These are phyloP conservation scores for Venturia asperata DNA, from an alignment of 2,329 filamentous ascomycete genomes.

Conservation along the genomic window DNA sequence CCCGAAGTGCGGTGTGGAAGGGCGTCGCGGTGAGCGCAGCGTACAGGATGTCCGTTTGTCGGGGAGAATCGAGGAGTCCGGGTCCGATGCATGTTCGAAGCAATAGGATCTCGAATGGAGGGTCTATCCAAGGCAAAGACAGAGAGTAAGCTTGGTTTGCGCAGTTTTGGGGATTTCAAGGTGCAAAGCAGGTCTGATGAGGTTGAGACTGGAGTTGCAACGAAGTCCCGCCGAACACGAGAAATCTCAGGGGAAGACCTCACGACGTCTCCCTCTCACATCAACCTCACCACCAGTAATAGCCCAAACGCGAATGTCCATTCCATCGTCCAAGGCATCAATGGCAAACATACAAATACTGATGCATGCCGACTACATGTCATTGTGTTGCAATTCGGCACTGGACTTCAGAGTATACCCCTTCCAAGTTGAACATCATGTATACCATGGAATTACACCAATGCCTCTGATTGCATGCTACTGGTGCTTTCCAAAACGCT, in stretches of 20 bases:
- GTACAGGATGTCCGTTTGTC: not conserved
- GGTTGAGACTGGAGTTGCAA: not conserved
- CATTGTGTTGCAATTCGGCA: not conserved
- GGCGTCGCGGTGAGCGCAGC: not conserved
- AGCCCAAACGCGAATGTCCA: not conserved
- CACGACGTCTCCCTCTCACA: not conserved
- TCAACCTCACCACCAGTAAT: not conserved
- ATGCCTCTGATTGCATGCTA: not conserved
- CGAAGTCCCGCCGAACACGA: not conserved
- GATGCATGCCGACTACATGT: not conserved
- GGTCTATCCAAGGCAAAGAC: not conserved
- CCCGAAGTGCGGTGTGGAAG: not conserved
- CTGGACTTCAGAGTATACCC: not conserved
- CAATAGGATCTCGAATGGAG: not conserved
- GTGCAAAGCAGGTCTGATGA: not conserved
- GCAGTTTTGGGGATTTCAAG: not conserved
- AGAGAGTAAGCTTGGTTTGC: not conserved
- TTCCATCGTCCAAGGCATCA: not conserved
- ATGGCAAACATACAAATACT: not conserved
- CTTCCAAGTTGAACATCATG: not conserved
- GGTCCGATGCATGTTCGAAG: not conserved
- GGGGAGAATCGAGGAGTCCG: not conserved
- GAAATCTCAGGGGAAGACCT: not conserved
- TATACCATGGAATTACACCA: not conserved
- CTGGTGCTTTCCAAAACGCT: not conserved